Evolutionary conservation across 2,329 filamentous ascomycete species (phyloP), one percentile per base, ranked within the genome.

Genomic region (Dryadomyces quercivorus): DNA sequence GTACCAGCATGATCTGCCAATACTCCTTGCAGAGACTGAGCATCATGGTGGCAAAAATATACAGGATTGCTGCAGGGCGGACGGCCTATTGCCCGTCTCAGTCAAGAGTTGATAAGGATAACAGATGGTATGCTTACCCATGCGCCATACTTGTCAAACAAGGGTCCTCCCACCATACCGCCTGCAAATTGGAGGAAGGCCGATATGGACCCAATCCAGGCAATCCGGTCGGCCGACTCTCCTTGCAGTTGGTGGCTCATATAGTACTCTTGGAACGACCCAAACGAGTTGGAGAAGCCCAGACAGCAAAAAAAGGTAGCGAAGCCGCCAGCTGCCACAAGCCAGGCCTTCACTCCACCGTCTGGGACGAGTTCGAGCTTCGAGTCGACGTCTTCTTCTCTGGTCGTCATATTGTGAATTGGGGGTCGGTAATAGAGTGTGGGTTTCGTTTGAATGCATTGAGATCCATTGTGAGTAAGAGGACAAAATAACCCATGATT

Each of bases 21-120:
- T 70, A 72, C 38, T 65, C 54, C 1, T 54, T 61, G 61, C 67
- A 70, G 12, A 73, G 50, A 48, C 66, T 69, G 22, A 50, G 50
- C 3, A 66, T 63, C 63, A 82, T 75, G 57, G 76, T 66, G 43
- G 57, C 57, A 31, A 60, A 55, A 51, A 79, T 69, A 12, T 72
- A 72, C 55, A 75, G 72, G 53, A 77, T 65, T 62, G 77, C 76
- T 63, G 78, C 75, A 56, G 77, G 69, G 2, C 79, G 66, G 61
- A 78, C 77, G 10, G 77, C 66, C 54, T 77, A 71, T 31, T 31
- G 3, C 3, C 2, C 10, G 22, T 12, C 20, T 26, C 8, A 31
- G 34, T 10, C n/a, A 47, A 20, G 13, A 36, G 48, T 15, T 18
- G 38, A 42, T 6, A n/a, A 42, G 38, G 5, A 42, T 20, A 21